Conservation (phyloP, 2,329 filamentous ascomycete genomes). For the Pseudogymnoascus sp. region DNA sequence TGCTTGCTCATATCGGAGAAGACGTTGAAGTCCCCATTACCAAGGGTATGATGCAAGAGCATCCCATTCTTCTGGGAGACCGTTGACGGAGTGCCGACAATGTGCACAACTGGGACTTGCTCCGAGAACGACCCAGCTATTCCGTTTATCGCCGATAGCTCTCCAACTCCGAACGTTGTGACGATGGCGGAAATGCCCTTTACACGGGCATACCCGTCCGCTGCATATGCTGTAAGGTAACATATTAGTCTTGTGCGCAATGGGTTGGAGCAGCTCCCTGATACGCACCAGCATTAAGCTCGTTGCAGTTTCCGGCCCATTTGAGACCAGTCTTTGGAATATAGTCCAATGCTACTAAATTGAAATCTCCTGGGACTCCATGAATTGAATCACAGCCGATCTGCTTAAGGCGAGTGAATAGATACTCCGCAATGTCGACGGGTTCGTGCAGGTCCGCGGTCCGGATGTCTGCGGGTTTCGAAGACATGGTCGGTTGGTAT, state of each 20-base stretch:
- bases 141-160: slow-evolving; percentile 67
- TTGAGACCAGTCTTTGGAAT: slow-evolving; percentile 49
- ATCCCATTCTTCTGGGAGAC: slow-evolving; percentile 39
- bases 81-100: slow-evolving; percentile 48
- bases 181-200: slow-evolving; percentile 63
- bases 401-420: slow-evolving; percentile 58
- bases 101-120: slow-evolving; percentile 60
- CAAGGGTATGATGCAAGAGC: slow-evolving; percentile 62
- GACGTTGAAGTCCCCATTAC: slow-evolving; percentile 73
- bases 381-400: slow-evolving; percentile 59
- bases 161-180: slow-evolving; percentile 70
- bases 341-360: slow-evolving; percentile 62
- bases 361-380: slow-evolving; percentile 68
- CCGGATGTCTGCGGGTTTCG: slow-evolving; percentile 35
- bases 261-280: background rate
- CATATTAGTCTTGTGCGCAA: background rate
- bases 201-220: slow-evolving; percentile 72
- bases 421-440: slow-evolving; percentile 58
- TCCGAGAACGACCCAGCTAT: slow-evolving; percentile 69
- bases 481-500: background rate
- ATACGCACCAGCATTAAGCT: slow-evolving; percentile 61
- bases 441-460: slow-evolving; percentile 36
- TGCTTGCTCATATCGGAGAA: slow-evolving; percentile 71
- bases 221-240: slow-evolving; percentile 54
- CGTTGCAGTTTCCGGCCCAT: slow-evolving; percentile 65